A percentile compares a stretch with the other conserved stretches of the same genome.
Conservation (phyloP, 2,329 filamentous ascomycete species). For the Sarocladiaceae sp. region DNA sequence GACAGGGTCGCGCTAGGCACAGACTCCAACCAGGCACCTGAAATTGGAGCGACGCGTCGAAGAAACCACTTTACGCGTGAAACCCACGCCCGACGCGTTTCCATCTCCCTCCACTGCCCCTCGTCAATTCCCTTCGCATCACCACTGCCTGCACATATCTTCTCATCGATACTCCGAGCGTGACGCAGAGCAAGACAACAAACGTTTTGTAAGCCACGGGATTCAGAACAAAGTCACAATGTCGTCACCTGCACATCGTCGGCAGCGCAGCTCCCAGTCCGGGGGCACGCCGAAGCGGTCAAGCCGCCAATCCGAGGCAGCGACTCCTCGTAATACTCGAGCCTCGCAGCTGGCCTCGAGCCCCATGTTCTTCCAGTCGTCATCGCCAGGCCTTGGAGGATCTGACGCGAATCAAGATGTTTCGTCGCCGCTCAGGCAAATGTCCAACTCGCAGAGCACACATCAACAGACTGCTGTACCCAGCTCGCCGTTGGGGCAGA, state of each 20-base stretch:
- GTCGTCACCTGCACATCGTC: conserved; percentile 41
- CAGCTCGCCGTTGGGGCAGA: conserved; percentile 55
- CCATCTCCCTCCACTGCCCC: conserved; percentile 16
- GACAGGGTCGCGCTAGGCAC: no score
- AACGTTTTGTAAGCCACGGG: no score
- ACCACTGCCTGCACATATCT: conserved; percentile 7
- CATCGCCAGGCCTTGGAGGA: conserved; percentile 20
- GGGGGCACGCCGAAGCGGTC: conserved; percentile 35
- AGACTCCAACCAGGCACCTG: conserved; percentile 15
- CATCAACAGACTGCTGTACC: conserved; percentile 31
- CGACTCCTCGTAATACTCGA: conserved; percentile 40
- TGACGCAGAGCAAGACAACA: no score
- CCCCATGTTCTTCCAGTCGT: conserved; percentile 68
- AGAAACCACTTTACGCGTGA: conserved; percentile 7
- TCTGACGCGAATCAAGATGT: conserved; percentile 22
- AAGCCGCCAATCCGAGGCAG: conserved; percentile 30
- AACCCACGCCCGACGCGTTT: conserved; percentile 23
- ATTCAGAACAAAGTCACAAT: conserved; percentile 23
- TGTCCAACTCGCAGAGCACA: conserved; percentile 51
- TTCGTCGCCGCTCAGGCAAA: conserved; percentile 51
- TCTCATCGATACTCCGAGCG: conserved; percentile 4
- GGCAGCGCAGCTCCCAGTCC: conserved; percentile 46
- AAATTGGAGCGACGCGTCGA: conserved; percentile 13
- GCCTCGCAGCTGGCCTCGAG: conserved; percentile 58
- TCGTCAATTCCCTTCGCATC: conserved; percentile 13